phyloP scores from a whole-genome alignment of 495 filamentous ascomycete genomes.

The Apodospora peruviana region DNA sequence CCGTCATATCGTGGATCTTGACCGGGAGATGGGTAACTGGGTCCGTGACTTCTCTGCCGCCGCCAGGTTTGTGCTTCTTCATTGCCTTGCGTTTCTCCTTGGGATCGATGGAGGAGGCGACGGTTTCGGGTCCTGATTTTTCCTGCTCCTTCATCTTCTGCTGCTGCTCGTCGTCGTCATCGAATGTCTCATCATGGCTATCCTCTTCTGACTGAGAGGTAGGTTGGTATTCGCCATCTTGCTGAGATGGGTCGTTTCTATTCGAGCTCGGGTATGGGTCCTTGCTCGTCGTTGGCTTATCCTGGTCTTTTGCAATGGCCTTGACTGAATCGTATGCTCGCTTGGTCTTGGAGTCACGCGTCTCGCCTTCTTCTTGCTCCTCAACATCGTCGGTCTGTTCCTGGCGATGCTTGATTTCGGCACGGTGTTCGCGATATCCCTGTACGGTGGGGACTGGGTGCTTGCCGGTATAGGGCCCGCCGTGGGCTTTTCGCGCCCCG shows the following conservation, averaged over 20 bases:
- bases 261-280: slow-evolving; percentile 40
- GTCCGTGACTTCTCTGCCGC: slow-evolving; percentile 62
- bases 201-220: slow-evolving; percentile 52
- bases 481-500: slow-evolving; percentile 38
- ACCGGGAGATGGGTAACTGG: slow-evolving; percentile 65
- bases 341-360: slow-evolving; percentile 27
- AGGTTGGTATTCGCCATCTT: slow-evolving; percentile 35
- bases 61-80: slow-evolving; percentile 46
- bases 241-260: slow-evolving; percentile 15
- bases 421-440: slow-evolving; percentile 52
- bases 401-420: slow-evolving; percentile 39
- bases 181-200: slow-evolving; percentile 5
- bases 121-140: slow-evolving; percentile 49
- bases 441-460: slow-evolving; percentile 62
- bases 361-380: slow-evolving; percentile 10
- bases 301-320: slow-evolving; percentile 36
- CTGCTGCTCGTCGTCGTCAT: slow-evolving; percentile 7
- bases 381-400: slow-evolving; percentile 35
- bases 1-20: slow-evolving; percentile 58
- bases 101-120: slow-evolving; percentile 41
- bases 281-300: slow-evolving; percentile 22
- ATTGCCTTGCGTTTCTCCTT: slow-evolving; percentile 54
- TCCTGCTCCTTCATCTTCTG: slow-evolving; percentile 16
- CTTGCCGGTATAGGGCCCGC: slow-evolving; percentile 47
- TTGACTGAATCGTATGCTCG: slow-evolving; percentile 35